Evolutionary conservation across 768 basidiomycete genomes (phyloP).

Genomic region (Agaricus blazei): DNA sequence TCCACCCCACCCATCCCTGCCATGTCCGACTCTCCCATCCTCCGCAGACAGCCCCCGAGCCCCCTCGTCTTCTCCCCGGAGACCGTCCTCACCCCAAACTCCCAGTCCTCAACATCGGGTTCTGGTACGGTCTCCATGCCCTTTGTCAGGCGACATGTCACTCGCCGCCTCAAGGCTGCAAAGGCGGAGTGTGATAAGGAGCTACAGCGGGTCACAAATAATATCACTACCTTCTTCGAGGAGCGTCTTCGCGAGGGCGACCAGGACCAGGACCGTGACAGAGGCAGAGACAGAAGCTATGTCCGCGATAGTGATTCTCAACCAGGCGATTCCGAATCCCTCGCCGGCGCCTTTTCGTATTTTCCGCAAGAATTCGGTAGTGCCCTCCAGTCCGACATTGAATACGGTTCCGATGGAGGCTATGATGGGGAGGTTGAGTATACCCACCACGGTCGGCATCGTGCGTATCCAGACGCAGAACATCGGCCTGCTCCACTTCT

Average conservation of each 20-base stretch:
- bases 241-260: conserved; percentile 79
- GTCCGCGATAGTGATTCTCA: conserved; percentile 56
- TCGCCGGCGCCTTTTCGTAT: conserved; percentile 58
- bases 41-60: conserved; percentile 64
- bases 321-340: conserved; percentile 45
- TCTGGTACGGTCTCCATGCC: conserved; percentile 87
- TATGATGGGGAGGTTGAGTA: conserved; percentile 75
- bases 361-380: conserved; percentile 54
- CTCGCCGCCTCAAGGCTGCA: conserved; percentile 85
- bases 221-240: conserved; percentile 93
- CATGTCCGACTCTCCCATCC: conserved; percentile 49
- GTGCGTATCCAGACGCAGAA: conserved; percentile 57
- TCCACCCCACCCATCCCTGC: conserved; percentile 4
- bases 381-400: conserved; percentile 52
- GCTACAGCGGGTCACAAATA: conserved; percentile 88
- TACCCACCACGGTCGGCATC: conserved; percentile 65
- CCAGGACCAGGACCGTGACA: conserved; percentile 62
- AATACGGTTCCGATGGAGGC: conserved; percentile 76
- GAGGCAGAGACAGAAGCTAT: conserved; percentile 43
- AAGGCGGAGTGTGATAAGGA: conserved; percentile 98
- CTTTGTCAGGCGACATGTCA: conserved; percentile 90
- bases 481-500: conserved; percentile 31
- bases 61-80: conserved; percentile 78
- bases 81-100: conserved; percentile 47
- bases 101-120: conserved; percentile 42